Evolutionary conservation across 2,329 filamentous ascomycete species (phyloP).

Genomic region (Calonectria fujianensis): DNA sequence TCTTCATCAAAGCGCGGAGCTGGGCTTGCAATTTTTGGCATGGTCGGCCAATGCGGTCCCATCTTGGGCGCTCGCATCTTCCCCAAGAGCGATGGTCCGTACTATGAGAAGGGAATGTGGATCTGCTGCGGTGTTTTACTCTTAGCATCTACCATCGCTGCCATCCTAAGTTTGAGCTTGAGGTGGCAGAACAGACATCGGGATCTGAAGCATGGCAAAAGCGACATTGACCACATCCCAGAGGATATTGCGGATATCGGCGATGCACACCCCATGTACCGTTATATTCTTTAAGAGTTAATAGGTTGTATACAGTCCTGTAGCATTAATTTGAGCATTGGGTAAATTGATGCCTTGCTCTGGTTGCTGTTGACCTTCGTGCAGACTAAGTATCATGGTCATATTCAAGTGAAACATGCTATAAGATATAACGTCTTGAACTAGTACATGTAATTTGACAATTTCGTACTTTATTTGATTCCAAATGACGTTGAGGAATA

Average conservation of each 20-base stretch:
- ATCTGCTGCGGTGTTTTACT: conserved; percentile 14
- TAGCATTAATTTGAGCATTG: background rate
- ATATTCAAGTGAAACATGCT: background rate
- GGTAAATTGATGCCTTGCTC: background rate
- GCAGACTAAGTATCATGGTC: background rate
- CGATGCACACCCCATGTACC: background rate
- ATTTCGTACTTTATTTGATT: too few relatives aligned
- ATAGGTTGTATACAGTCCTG: background rate
- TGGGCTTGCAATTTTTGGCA: conserved; percentile 69
- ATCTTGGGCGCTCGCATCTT: conserved; percentile 42
- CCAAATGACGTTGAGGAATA: too few relatives aligned
- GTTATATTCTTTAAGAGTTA: background rate
- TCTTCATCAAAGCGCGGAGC: conserved; percentile 79
- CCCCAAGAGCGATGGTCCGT: conserved; percentile 25
- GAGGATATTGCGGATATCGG: conserved; percentile 3
- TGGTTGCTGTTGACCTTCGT: background rate
- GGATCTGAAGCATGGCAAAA: background rate
- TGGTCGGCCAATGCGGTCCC: conserved; percentile 45
- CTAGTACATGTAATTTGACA: too few relatives aligned
- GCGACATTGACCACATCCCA: background rate
- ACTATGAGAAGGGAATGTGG: conserved; percentile 31
- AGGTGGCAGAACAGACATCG: background rate
- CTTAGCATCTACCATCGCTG: background rate
- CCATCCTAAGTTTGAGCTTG: background rate
- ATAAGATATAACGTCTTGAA: too few relatives aligned